These are phyloP conservation scores for Plectosphaerella plurivora DNA, from an alignment of 2,329 filamentous ascomycete genomes.

Conservation along the genomic window DNA sequence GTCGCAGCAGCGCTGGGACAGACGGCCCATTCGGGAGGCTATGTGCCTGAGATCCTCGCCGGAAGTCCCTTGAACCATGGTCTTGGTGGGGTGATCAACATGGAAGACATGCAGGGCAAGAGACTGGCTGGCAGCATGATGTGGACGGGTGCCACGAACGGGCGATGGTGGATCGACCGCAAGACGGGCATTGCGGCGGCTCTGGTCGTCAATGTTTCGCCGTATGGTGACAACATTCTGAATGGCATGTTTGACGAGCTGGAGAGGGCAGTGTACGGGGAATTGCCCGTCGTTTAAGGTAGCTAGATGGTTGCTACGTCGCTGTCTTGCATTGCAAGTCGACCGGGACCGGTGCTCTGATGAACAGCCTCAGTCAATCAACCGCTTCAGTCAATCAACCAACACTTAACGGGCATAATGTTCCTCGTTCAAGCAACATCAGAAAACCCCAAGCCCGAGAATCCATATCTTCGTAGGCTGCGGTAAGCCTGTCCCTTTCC, in stretches of 20 bases:
- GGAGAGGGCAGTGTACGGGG: conserved; percentile 31
- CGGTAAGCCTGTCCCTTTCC: no score
- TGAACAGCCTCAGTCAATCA: no score
- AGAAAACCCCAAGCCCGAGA: no score
- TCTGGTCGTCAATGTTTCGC: conserved; percentile 32
- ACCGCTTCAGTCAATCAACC: no score
- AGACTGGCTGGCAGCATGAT: conserved; percentile 35
- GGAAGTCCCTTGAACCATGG: conserved; percentile 29
- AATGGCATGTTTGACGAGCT: conserved; percentile 31
- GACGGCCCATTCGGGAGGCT: background rate
- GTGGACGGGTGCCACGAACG: conserved; percentile 38
- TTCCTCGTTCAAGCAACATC: no score
- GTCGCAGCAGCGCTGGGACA: conserved; percentile 17
- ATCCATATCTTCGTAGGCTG: no score
- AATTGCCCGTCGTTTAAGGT: conserved; percentile 6
- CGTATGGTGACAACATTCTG: conserved; percentile 30
- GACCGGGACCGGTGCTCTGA: no score
- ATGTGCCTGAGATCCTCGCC: conserved; percentile 28
- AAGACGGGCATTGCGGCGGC: conserved; percentile 33
- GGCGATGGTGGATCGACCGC: conserved; percentile 36
- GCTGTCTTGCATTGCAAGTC: no score
- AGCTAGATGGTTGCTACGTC: no score
- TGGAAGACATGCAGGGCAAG: conserved; percentile 32
- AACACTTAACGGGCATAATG: no score
- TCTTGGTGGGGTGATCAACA: conserved; percentile 32